A percentile compares a stretch with the other conserved stretches of the same genome.
Evolutionary conservation across 1,139 yeast genomes (phyloP).

Genomic region (Keqinozyma sinolaborantium): DNA sequence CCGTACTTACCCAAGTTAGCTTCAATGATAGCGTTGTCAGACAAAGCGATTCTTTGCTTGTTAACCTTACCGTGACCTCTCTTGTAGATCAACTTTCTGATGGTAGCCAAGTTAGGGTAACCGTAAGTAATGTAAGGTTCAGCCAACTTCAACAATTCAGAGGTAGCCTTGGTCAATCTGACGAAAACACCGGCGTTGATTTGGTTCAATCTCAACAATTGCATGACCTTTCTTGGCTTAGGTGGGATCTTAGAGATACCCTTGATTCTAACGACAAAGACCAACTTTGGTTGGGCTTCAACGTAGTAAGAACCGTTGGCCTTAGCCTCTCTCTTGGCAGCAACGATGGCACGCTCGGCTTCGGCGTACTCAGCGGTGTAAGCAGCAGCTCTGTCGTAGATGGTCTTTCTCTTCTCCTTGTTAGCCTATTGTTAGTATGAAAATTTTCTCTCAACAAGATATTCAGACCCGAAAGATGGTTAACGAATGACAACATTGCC

Average conservation of each 20-base stretch:
- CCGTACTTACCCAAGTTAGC: constrained; percentile 94
- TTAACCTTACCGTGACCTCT: constrained; percentile 99
- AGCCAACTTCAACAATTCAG: constrained; percentile 93
- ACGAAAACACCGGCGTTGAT: constrained; percentile 98
- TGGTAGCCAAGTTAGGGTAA: constrained; percentile 95
- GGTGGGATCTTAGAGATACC: constrained; percentile 99
- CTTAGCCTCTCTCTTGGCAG: constrained; percentile 95
- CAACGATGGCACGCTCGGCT: constrained; percentile 89
- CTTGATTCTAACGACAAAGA: constrained; percentile 98
- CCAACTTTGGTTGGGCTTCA: constrained; percentile 95
- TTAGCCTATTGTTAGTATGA: constrained; percentile 59
- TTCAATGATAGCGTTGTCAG: constrained; percentile 94
- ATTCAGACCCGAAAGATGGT: constrained; percentile 99
- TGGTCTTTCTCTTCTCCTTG: constrained; percentile 91
- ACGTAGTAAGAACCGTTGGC: constrained; percentile 96
- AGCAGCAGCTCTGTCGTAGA: constrained; percentile 97
- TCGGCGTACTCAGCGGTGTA: constrained; percentile 96
- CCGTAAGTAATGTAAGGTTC: constrained; percentile 99
- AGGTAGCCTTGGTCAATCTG: constrained; percentile 97
- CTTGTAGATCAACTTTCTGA: constrained; percentile 97
- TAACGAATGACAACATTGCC: constrained; percentile 93
- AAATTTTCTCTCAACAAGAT: constrained; percentile 11
- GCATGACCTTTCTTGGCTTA: constrained; percentile 99
- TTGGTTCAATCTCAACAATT: constrained; percentile 95
- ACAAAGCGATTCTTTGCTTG: constrained; percentile 95